Evolutionary conservation across 345 rosid genomes (phyloP).

Genomic region (Brassica carinata): DNA sequence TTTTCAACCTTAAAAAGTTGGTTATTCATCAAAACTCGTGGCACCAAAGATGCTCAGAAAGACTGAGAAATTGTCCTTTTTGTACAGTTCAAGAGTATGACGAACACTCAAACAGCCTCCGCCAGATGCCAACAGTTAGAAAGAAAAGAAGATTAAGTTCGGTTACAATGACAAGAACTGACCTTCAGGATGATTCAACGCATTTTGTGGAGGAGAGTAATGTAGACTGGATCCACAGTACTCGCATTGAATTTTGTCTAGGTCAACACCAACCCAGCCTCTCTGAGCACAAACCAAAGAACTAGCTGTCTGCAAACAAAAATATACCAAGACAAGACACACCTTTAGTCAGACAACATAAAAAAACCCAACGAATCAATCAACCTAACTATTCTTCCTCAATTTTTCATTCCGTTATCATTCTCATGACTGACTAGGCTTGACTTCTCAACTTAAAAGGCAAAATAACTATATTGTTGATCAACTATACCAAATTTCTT

Average conservation of each 20-base stretch:
- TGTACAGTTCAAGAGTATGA: too few relatives aligned
- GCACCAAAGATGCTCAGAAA: too few relatives aligned
- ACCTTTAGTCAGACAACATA: background rate
- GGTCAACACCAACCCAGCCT: slow-evolving; percentile 45
- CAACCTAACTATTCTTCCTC: too few relatives aligned
- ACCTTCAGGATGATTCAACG: slow-evolving; percentile 31
- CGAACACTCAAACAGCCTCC: too few relatives aligned
- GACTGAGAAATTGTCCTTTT: too few relatives aligned
- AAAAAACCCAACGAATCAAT: too few relatives aligned
- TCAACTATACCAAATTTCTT: too few relatives aligned
- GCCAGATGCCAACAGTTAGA: too few relatives aligned
- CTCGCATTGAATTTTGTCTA: slow-evolving; percentile 44
- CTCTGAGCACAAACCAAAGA: slow-evolving; percentile 48
- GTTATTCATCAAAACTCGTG: background rate
- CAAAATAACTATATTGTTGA: too few relatives aligned
- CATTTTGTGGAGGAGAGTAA: slow-evolving; percentile 33
- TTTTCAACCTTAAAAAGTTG: background rate
- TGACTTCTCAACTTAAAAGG: too few relatives aligned
- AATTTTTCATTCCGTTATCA: too few relatives aligned
- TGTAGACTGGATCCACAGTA: slow-evolving; percentile 36
- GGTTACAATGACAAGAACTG: slow-evolving; percentile 24
- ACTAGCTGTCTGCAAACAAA: slow-evolving; percentile 41
- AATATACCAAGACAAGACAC: slow-evolving; percentile 15
- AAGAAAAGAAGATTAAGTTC: background rate
- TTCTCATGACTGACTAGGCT: too few relatives aligned